A percentile compares a stretch with the other conserved stretches of the same genome.
Evolutionary conservation across 2,329 filamentous ascomycete species (phyloP).

Genomic region (Ascochyta fabae): DNA sequence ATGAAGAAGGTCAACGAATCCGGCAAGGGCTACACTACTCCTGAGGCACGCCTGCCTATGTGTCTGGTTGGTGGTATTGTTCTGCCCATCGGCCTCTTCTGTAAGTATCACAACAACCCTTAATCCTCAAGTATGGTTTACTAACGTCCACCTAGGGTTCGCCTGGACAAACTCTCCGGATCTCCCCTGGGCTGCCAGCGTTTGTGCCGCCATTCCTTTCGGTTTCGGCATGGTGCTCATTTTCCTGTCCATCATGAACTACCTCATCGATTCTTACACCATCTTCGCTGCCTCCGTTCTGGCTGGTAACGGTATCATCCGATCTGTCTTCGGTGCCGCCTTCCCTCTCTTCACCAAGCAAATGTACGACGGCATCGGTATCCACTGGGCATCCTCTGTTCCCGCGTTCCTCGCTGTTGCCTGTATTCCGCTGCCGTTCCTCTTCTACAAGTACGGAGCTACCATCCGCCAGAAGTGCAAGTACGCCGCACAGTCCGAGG

Average conservation of each 20-base stretch:
- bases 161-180: slow-evolving; percentile 55
- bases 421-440: slow-evolving; percentile 75
- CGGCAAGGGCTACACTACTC: slow-evolving; percentile 64
- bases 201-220: slow-evolving; percentile 60
- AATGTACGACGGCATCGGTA: slow-evolving; percentile 60
- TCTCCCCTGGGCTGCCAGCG: slow-evolving; percentile 63
- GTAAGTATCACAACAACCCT: slow-evolving; percentile 11
- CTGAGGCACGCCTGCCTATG: slow-evolving; percentile 69
- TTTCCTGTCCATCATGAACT: slow-evolving; percentile 62
- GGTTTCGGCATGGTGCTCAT: slow-evolving; percentile 68
- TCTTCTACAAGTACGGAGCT: slow-evolving; percentile 76
- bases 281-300: slow-evolving; percentile 79
- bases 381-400: slow-evolving; percentile 77
- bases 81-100: slow-evolving; percentile 60
- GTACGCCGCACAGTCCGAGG: slow-evolving; percentile 71
- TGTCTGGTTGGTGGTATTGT: slow-evolving; percentile 67
- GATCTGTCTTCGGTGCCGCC: slow-evolving; percentile 76
- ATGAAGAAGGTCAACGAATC: slow-evolving; percentile 52
- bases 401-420: slow-evolving; percentile 76
- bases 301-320: slow-evolving; percentile 79
- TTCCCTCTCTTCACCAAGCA: slow-evolving; percentile 81
- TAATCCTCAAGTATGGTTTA: not conserved
- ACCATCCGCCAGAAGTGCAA: slow-evolving; percentile 71
- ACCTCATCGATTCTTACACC: slow-evolving; percentile 61
- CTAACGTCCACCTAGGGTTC: slow-evolving; percentile 31